Evolutionary conservation across 768 basidiomycete species (phyloP).

Genomic region (Chiua virens): DNA sequence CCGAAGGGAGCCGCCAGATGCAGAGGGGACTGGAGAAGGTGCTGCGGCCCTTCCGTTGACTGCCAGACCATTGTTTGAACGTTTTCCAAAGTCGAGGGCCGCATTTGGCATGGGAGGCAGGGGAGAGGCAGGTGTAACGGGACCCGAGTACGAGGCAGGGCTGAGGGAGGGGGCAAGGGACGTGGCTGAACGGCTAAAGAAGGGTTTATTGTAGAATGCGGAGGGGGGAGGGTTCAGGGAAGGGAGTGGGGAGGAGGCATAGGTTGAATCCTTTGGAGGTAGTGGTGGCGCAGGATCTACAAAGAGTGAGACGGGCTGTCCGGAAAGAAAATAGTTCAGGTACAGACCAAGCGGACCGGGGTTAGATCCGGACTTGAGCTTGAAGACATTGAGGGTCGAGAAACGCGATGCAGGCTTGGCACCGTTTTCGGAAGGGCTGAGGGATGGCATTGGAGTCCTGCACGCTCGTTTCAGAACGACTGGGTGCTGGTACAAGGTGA

Average conservation of each 20-base stretch:
- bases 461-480: too few relatives aligned
- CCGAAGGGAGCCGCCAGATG: conserved; percentile 16
- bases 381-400: conserved; percentile 43
- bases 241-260: conserved; percentile 27
- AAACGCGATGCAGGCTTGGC: conserved; percentile 38
- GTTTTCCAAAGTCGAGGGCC: conserved; percentile 3
- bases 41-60: conserved; percentile 9
- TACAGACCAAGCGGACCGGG: not conserved
- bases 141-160: conserved; percentile 14
- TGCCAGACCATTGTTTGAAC: not conserved
- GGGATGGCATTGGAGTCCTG: conserved; percentile 3
- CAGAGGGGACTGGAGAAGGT: conserved; percentile 17
- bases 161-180: conserved; percentile 45
- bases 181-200: conserved; percentile 44
- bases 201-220: conserved; percentile 28
- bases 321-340: not conserved
- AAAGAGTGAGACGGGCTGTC: not conserved
- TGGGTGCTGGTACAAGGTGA: too few relatives aligned
- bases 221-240: conserved; percentile 8
- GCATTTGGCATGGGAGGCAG: conserved; percentile 1
- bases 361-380: conserved; percentile 28
- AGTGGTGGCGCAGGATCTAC: conserved; percentile 38
- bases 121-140: conserved; percentile 22
- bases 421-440: conserved; percentile 8
- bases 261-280: conserved; percentile 64